These are phyloP conservation scores for Tripterygium wilfordii DNA, from an alignment of 177 flowering plant species.

Conservation along the genomic window DNA sequence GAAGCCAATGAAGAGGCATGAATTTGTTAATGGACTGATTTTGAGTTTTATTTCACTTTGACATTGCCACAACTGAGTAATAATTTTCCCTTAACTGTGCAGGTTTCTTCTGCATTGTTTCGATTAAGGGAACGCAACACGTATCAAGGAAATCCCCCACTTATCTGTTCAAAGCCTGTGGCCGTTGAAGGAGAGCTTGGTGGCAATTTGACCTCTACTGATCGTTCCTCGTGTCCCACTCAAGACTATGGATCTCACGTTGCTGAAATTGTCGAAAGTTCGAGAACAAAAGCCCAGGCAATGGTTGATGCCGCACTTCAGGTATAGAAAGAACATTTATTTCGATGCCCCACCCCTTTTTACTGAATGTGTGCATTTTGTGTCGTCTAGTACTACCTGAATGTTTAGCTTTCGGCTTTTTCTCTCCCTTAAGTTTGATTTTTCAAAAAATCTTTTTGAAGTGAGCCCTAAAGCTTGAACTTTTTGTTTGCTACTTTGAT, in stretches of 20 bases:
- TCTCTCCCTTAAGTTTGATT: no score
- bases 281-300: constrained; percentile 30
- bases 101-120: constrained; percentile 40
- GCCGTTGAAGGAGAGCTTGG: constrained; percentile 10
- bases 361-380: no score
- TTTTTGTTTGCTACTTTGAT: no score
- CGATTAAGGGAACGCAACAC: constrained; percentile 39
- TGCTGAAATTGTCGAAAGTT: constrained; percentile 33
- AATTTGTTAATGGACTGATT: constrained; percentile 1
- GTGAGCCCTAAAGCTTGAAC: no score
- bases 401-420: no score
- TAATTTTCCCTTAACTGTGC: constrained; percentile 11
- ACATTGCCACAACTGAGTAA: neutral
- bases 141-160: constrained; percentile 16
- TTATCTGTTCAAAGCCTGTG: constrained; percentile 17
- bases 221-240: constrained; percentile 12
- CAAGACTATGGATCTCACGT: constrained; percentile 25
- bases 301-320: constrained; percentile 44
- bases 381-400: no score
- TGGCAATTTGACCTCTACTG: constrained; percentile 8
- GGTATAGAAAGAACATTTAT: constrained; percentile 22
- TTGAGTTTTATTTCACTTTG: neutral
- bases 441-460: no score
- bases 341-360: no score
- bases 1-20: constrained; percentile 47